phyloP scores from a whole-genome alignment of 2,329 filamentous ascomycete species.

The Aspergillus ochraceus region DNA sequence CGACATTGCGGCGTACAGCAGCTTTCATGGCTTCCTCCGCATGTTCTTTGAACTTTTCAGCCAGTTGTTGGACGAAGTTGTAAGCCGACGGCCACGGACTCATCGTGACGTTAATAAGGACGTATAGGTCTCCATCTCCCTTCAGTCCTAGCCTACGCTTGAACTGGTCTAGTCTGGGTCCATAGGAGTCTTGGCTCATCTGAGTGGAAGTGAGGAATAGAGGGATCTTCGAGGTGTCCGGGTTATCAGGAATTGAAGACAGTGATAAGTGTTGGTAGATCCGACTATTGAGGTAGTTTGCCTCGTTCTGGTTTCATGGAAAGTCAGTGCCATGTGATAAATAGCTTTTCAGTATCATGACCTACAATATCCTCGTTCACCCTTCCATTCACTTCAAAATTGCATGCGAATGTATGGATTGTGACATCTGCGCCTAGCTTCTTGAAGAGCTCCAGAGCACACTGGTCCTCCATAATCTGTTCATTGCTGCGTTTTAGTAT shows the following conservation, averaged over 20 bases:
- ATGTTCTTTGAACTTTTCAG: neutral
- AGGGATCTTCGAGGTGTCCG: neutral
- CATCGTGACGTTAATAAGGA: conserved; percentile 1
- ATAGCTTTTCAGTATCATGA: neutral
- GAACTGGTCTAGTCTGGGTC: neutral
- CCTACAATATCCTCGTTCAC: neutral
- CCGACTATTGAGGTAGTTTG: neutral
- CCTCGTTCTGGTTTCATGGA: neutral
- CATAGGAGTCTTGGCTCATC: neutral
- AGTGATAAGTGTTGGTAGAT: neutral
- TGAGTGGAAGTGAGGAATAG: neutral
- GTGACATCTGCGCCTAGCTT: neutral
- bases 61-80: neutral
- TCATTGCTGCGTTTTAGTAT: neutral
- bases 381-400: neutral
- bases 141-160: neutral
- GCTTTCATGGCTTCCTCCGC: neutral
- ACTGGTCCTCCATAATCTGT: neutral
- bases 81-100: neutral
- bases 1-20: neutral
- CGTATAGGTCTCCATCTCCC: neutral
- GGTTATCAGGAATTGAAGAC: neutral
- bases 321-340: neutral
- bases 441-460: neutral
- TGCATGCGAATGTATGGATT: neutral